phyloP scores from a whole-genome alignment of 305 asterid genomes.

The Fraxinus albicans region DNA sequence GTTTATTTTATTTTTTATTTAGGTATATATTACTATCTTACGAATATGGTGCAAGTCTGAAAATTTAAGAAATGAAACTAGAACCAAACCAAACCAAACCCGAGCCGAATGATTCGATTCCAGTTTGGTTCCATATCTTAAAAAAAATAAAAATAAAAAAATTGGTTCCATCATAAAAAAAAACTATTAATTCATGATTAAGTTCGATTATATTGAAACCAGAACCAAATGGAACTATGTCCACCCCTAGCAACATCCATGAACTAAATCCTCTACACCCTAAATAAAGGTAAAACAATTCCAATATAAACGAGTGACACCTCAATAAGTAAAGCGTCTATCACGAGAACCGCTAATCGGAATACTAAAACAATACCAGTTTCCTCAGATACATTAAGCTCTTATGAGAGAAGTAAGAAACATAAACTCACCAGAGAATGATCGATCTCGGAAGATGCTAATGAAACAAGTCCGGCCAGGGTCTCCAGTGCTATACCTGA shows the following conservation, averaged over 20 bases:
- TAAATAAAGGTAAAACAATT: conserved; percentile 11
- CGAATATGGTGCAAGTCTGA: neutral
- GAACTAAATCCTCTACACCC: conserved; percentile 6
- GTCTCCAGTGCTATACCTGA: conserved; percentile 54
- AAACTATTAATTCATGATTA: neutral
- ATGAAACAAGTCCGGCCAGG: conserved; percentile 46
- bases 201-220: neutral
- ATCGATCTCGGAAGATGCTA: conserved; percentile 43
- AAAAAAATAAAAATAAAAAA: too few species aligned
- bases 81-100: neutral
- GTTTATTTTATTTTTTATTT: too few species aligned
- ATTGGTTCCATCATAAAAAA: neutral
- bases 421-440: conserved; percentile 43
- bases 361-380: neutral
- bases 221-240: neutral
- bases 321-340: neutral
- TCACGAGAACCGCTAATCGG: neutral
- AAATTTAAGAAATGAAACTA: too few species aligned
- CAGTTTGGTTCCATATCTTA: neutral
- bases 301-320: neutral
- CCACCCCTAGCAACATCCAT: neutral
- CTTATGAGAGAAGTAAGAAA: neutral
- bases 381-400: neutral
- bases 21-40: neutral
- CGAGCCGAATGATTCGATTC: neutral